phyloP scores from a whole-genome alignment of 306 rosid genomes.

The Citrullus amarus region DNA sequence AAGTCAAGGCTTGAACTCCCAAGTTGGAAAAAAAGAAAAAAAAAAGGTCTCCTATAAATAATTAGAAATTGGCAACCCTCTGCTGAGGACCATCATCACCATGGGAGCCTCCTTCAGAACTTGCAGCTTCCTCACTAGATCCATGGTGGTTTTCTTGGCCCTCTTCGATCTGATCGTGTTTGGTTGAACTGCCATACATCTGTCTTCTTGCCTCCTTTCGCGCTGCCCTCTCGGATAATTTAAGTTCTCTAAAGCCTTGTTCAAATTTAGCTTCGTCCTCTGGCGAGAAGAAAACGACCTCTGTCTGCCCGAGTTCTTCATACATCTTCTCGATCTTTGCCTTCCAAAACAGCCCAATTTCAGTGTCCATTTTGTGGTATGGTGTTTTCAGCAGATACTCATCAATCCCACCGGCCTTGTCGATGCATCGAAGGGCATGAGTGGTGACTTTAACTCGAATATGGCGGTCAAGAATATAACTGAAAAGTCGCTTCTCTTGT shows the following conservation, averaged over 20 bases:
- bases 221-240: conserved; percentile 45
- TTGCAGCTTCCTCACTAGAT: conserved; percentile 14
- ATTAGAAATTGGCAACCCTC: conserved; percentile 28
- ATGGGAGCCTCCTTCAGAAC: conserved; percentile 12
- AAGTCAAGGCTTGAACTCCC: neutral
- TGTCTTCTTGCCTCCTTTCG: conserved; percentile 48
- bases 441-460: conserved; percentile 81
- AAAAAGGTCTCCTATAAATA: neutral
- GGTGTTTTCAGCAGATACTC: conserved; percentile 92
- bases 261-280: conserved; percentile 65
- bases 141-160: conserved; percentile 19
- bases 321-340: conserved; percentile 75
- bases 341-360: conserved; percentile 83
- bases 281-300: conserved; percentile 51
- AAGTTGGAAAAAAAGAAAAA: neutral
- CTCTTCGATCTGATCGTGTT: conserved; percentile 30
- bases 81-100: conserved; percentile 22
- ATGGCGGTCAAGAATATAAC: conserved; percentile 78
- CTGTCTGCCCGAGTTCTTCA: conserved; percentile 64
- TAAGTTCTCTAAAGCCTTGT: conserved; percentile 50
- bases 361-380: conserved; percentile 88
- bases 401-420: conserved; percentile 92
- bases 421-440: conserved; percentile 83
- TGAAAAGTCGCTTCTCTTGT: conserved; percentile 87
- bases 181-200: conserved; percentile 28